Conservation (phyloP, 228 moss, liverwort and hornwort species). For the Sphagnum magellanicum region DNA sequence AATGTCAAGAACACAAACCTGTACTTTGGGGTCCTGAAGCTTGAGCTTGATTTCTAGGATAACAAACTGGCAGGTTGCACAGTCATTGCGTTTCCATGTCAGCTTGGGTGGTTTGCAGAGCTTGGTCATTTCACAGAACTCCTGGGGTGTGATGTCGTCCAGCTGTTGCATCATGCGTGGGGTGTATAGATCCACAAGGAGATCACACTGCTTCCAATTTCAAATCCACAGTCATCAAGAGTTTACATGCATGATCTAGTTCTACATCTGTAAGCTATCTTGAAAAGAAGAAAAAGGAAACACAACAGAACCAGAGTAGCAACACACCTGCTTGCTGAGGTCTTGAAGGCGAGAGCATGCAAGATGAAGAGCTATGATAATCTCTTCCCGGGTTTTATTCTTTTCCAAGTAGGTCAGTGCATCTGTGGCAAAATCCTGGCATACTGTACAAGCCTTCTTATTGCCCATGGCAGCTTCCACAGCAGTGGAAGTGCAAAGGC, state of each 20-base stretch:
- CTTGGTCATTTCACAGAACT: conserved; percentile 68
- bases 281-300: neutral
- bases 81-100: conserved; percentile 46
- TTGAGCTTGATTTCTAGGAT: conserved; percentile 84
- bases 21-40: conserved; percentile 70
- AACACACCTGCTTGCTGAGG: conserved; percentile 57
- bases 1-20: conserved; percentile 23
- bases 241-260: too few species aligned
- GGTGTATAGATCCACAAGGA: conserved; percentile 82
- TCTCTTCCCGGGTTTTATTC: conserved; percentile 54
- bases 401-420: conserved; percentile 61
- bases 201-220: conserved; percentile 52
- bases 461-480: conserved; percentile 22
- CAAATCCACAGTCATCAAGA: too few species aligned
- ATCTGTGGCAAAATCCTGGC: conserved; percentile 71
- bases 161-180: conserved; percentile 62
- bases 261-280: too few species aligned
- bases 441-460: conserved; percentile 56
- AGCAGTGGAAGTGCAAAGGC: conserved; percentile 41
- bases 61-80: conserved; percentile 84
- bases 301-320: neutral
- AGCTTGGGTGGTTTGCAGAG: conserved; percentile 47
- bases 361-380: conserved; percentile 73
- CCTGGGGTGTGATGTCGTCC: conserved; percentile 55
- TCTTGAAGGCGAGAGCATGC: conserved; percentile 66